These are phyloP conservation scores for Taphrina flavorubra DNA, from an alignment of 1,139 yeast genomes.

Conservation along the genomic window DNA sequence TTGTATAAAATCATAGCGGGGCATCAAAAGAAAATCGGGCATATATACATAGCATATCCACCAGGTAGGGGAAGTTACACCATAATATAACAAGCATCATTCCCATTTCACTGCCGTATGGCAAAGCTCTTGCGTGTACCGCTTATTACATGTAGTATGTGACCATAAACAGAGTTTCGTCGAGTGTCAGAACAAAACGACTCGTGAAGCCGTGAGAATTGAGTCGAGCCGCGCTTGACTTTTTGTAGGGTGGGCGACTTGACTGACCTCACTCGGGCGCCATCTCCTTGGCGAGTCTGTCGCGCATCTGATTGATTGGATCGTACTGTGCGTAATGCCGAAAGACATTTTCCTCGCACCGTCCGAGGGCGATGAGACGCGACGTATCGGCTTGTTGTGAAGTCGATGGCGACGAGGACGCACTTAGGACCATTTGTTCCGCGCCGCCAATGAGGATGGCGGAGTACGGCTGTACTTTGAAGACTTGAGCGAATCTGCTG, in stretches of 20 bases:
- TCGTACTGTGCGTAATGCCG: slow-evolving; percentile 30
- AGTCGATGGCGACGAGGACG: background rate
- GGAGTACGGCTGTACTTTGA: slow-evolving; percentile 5
- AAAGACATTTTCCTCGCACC: slow-evolving; percentile 32
- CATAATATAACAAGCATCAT: slow-evolving; percentile 6
- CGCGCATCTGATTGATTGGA: slow-evolving; percentile 24
- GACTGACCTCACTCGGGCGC: background rate
- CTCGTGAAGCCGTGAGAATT: no score
- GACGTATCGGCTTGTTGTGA: background rate
- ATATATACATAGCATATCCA: slow-evolving; percentile 8
- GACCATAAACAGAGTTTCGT: no score
- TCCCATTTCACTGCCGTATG: no score
- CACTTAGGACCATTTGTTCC: slow-evolving; percentile 23
- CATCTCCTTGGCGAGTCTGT: slow-evolving; percentile 18
- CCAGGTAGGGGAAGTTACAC: background rate
- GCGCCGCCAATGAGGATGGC: slow-evolving; percentile 25
- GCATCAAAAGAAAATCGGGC: background rate
- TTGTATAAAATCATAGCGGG: slow-evolving; percentile 36
- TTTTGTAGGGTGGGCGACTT: no score
- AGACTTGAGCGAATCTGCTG: slow-evolving; percentile 18
- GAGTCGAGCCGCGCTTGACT: no score
- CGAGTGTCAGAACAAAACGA: no score
- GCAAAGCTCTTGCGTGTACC: no score
- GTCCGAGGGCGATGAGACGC: slow-evolving; percentile 22
- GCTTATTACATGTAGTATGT: no score